These are phyloP conservation scores for Aureobasidium sp. DNA, from an alignment of 2,329 filamentous ascomycete species.

Conservation along the genomic window DNA sequence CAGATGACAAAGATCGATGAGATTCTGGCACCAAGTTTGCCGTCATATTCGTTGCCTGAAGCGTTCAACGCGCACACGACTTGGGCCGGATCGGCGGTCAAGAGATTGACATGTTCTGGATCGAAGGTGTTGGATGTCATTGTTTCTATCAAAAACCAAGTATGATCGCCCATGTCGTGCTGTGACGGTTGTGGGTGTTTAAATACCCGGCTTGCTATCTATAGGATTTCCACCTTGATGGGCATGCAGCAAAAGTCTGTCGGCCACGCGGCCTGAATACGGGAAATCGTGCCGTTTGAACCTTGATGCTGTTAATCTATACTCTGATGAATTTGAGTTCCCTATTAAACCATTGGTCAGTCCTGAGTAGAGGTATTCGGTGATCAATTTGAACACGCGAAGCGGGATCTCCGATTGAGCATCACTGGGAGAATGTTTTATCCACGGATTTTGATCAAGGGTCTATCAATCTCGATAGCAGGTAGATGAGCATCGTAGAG, in stretches of 20 bases:
- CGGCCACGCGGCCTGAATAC: neutral
- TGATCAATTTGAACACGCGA: too few relatives aligned
- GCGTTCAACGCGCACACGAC: constrained; percentile 46
- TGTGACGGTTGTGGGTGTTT: neutral
- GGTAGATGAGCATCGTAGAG: too few relatives aligned
- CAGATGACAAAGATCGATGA: constrained; percentile 41
- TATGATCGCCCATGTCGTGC: neutral
- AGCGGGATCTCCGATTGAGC: too few relatives aligned
- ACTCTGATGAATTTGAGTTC: too few relatives aligned
- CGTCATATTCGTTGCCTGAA: constrained; percentile 48
- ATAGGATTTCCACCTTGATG: neutral
- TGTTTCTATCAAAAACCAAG: neutral
- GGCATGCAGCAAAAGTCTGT: neutral
- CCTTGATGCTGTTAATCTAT: too few relatives aligned
- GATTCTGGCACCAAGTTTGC: constrained; percentile 38
- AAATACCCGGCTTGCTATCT: neutral
- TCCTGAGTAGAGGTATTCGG: too few relatives aligned
- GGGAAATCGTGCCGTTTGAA: neutral
- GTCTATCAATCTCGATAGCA: too few relatives aligned
- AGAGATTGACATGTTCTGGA: constrained; percentile 23
- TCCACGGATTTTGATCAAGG: too few relatives aligned
- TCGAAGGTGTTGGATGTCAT: neutral
- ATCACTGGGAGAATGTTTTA: too few relatives aligned
- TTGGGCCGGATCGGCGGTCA: constrained; percentile 35
- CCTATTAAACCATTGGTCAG: too few relatives aligned